A percentile compares a stretch with the other conserved stretches of the same genome.
Evolutionary conservation across 2,329 filamentous ascomycete genomes (phyloP).

Genomic region (Colletotrichum orchidophilum): DNA sequence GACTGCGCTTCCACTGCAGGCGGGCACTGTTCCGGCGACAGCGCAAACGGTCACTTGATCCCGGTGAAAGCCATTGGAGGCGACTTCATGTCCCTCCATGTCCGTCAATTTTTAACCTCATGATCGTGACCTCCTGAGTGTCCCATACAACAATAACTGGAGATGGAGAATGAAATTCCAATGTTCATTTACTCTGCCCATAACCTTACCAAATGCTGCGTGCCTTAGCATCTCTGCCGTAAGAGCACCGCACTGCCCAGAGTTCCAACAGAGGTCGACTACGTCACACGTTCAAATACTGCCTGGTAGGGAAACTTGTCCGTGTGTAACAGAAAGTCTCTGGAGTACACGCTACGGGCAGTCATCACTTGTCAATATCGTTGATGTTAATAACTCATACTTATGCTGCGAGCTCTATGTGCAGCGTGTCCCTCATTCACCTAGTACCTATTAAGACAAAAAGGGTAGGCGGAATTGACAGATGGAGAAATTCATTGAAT

Average conservation of each 20-base stretch:
- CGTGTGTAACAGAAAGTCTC: too few relatives aligned
- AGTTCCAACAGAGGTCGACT: too few relatives aligned
- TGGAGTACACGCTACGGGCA: background rate
- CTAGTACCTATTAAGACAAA: background rate
- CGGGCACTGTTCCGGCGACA: background rate
- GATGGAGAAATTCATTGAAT: background rate
- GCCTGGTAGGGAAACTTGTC: too few relatives aligned
- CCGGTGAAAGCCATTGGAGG: background rate
- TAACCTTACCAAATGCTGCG: too few relatives aligned
- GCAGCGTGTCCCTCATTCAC: background rate
- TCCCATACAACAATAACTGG: too few relatives aligned
- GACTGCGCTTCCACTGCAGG: background rate
- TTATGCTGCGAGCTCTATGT: conserved; percentile 9
- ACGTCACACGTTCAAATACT: too few relatives aligned
- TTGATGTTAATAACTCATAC: background rate
- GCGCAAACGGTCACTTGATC: background rate
- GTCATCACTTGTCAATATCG: background rate
- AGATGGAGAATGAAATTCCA: background rate
- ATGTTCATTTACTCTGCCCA: too few relatives aligned
- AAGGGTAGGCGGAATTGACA: background rate
- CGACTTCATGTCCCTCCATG: background rate
- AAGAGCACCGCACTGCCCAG: too few relatives aligned
- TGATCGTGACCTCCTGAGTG: too few relatives aligned
- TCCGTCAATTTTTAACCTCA: too few relatives aligned
- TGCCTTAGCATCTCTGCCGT: too few relatives aligned